phyloP scores from a whole-genome alignment of 306 rosid species.

The Dicorynia guianensis region DNA sequence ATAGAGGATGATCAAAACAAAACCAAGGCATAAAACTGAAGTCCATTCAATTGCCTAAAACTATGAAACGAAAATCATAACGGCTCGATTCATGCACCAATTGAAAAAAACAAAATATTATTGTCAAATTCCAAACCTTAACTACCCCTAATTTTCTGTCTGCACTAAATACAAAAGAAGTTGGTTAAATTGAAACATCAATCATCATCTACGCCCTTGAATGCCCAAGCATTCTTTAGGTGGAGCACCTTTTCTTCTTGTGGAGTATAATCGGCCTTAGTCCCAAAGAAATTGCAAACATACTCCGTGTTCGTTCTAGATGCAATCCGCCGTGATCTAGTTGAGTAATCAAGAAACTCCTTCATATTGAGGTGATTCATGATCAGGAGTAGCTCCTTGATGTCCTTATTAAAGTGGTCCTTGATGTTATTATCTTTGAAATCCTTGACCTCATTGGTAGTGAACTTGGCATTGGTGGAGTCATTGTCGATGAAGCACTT shows the following conservation, averaged over 20 bases:
- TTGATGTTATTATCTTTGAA: constrained; percentile 11
- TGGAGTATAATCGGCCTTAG: constrained; percentile 41
- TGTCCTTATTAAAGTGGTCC: neutral
- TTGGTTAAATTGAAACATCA: neutral
- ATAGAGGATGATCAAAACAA: no score
- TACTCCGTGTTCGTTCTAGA: constrained; percentile 44
- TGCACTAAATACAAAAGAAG: neutral
- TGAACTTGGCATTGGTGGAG: no score
- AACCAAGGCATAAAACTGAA: no score
- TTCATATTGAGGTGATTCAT: constrained; percentile 40
- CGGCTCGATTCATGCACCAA: no score
- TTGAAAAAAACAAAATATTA: no score
- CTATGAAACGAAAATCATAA: no score
- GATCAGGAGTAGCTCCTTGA: constrained; percentile 42
- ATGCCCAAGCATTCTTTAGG: constrained; percentile 41
- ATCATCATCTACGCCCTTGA: constrained; percentile 44
- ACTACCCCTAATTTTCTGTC: no score
- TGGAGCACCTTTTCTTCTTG: constrained; percentile 47
- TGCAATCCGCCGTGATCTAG: constrained; percentile 27
- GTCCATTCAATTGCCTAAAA: no score
- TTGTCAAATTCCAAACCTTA: no score
- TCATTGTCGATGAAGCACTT: no score
- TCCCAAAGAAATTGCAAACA: constrained; percentile 34
- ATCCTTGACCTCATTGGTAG: neutral
- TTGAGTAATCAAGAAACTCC: constrained; percentile 12